Evolutionary conservation across 1,284 basidiomycete species (phyloP).

Genomic region (Butyriboletus regius): DNA sequence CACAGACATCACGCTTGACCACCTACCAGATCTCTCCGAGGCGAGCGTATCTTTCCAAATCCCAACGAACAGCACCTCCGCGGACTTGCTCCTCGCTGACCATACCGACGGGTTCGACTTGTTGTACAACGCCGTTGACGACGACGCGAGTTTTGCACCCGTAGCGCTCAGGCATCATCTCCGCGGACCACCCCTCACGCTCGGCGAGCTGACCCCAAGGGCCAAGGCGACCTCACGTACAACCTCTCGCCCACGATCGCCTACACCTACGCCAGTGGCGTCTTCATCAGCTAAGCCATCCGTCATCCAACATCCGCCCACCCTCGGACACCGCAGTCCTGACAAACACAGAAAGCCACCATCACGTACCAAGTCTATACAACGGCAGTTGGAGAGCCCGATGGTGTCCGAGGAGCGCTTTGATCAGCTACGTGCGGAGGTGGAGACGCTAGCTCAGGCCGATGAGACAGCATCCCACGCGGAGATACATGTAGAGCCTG

Average conservation of each 20-base stretch:
- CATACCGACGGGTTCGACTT: conserved; percentile 34
- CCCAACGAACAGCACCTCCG: conserved; percentile 31
- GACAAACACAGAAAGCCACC: conserved; percentile 10
- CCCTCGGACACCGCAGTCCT: conserved; percentile 16
- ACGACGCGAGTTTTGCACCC: conserved; percentile 32
- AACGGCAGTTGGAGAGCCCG: conserved; percentile 5
- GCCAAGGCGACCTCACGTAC: conserved; percentile 10
- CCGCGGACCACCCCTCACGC: conserved; percentile 29
- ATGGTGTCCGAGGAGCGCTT: conserved; percentile 29
- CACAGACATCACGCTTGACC: conserved; percentile 41
- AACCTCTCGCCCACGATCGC: conserved; percentile 5
- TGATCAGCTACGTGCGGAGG: conserved; percentile 14
- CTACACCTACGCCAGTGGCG: conserved; percentile 8
- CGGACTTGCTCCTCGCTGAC: conserved; percentile 39
- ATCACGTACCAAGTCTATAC: neutral
- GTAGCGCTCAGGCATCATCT: conserved; percentile 20
- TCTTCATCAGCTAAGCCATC: conserved; percentile 22
- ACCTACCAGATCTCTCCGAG: conserved; percentile 44
- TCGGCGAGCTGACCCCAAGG: conserved; percentile 37
- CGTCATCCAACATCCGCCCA: conserved; percentile 17
- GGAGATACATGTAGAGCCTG: neutral
- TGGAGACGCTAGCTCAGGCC: conserved; percentile 12
- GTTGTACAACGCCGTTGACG: conserved; percentile 32
- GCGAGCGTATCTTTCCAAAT: conserved; percentile 50
- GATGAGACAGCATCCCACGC: conserved; percentile 3